Evolutionary conservation across 129 eudicot species (phyloP).

Genomic region (Saussurea involucrata): DNA sequence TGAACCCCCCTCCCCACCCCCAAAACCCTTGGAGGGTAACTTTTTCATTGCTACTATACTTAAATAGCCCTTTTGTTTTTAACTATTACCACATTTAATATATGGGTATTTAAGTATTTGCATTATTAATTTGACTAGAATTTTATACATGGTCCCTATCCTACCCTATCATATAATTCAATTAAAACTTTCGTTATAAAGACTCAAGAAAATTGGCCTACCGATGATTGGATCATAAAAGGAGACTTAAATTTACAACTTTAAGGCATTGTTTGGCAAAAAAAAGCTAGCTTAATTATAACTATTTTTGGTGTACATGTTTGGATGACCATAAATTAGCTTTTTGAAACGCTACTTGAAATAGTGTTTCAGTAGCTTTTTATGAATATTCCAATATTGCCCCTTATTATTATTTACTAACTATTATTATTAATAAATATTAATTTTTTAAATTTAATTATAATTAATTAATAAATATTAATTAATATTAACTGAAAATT

Average conservation of each 20-base stretch:
- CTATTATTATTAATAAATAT: no score
- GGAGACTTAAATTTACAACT: neutral
- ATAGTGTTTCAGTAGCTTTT: no score
- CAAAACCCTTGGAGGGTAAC: neutral
- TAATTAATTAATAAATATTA: no score
- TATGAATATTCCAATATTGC: no score
- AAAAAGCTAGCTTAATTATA: no score
- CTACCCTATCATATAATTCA: neutral
- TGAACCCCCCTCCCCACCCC: neutral
- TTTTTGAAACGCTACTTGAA: no score
- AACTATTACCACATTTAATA: neutral
- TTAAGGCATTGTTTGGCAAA: no score
- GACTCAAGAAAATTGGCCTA: neutral
- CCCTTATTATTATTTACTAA: no score
- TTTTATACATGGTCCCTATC: neutral
- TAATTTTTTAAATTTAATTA: no score
- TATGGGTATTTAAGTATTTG: neutral
- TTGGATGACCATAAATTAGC: no score
- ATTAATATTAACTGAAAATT: no score
- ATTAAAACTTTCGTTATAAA: neutral
- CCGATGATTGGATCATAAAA: neutral
- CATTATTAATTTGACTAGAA: slow-evolving; percentile 17
- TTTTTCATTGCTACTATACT: slow-evolving; percentile 1
- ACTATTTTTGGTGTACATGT: no score
- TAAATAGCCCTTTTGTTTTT: neutral